Evolutionary conservation across 768 basidiomycete species (phyloP).

Genomic region (Hericium rajendrae): DNA sequence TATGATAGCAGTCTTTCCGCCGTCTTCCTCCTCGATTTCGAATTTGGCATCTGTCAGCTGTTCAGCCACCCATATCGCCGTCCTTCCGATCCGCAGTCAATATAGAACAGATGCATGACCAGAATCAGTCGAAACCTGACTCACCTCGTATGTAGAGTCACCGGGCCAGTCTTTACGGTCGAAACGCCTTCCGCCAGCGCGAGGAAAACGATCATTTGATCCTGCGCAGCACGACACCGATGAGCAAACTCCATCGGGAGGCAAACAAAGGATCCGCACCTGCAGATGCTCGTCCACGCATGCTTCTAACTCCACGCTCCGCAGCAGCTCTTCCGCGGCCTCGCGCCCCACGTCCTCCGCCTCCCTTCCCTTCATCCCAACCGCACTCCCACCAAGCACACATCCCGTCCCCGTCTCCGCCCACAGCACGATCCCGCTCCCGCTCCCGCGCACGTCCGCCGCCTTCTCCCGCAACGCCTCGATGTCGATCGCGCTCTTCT

Average conservation of each 20-base stretch:
- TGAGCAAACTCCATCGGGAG: background rate
- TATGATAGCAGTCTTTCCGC: constrained; percentile 39
- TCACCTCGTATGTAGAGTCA: constrained; percentile 63
- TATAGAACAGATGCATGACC: background rate
- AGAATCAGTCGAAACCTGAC: constrained; percentile 3
- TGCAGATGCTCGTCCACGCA: constrained; percentile 64
- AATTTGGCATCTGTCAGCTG: constrained; percentile 62
- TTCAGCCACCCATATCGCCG: constrained; percentile 69
- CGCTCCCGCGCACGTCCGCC: constrained; percentile 36
- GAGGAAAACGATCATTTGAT: constrained; percentile 73
- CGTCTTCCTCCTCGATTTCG: constrained; percentile 33
- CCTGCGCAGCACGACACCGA: constrained; percentile 34
- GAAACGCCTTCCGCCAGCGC: constrained; percentile 62
- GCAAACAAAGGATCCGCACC: constrained; percentile 23
- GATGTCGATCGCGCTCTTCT: constrained; percentile 16
- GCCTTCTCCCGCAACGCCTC: constrained; percentile 19
- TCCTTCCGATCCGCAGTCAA: constrained; percentile 21
- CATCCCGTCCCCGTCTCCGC: constrained; percentile 64
- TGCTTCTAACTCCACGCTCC: constrained; percentile 52
- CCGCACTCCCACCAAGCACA: constrained; percentile 57
- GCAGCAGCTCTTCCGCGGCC: constrained; percentile 50
- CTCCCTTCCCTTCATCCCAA: constrained; percentile 41
- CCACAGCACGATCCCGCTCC: constrained; percentile 68
- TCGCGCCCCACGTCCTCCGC: constrained; percentile 43
- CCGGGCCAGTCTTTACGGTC: constrained; percentile 41